A percentile compares a stretch with the other conserved stretches of the same genome.
These are phyloP conservation scores for Epichloe elymi DNA, from an alignment of 2,329 filamentous ascomycete genomes.

Conservation along the genomic window DNA sequence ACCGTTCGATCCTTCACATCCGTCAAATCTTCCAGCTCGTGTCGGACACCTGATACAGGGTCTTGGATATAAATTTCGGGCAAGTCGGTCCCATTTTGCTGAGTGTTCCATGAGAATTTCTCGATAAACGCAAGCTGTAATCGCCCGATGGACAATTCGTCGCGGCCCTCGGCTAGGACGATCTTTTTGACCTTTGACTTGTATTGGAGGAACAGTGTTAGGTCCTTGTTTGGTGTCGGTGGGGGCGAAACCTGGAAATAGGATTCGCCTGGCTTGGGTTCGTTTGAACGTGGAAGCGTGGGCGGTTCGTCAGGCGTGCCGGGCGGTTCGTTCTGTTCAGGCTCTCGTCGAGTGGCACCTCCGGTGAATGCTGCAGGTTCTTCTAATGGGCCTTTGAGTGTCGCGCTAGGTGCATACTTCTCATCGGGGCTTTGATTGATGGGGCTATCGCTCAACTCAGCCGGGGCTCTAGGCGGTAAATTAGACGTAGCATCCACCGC, in stretches of 20 bases:
- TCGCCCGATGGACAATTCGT: constrained; percentile 73
- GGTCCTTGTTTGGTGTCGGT: constrained; percentile 57
- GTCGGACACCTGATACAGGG: constrained; percentile 85
- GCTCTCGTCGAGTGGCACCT: constrained; percentile 7
- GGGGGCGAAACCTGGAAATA: constrained; percentile 53
- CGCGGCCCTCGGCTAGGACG: constrained; percentile 69
- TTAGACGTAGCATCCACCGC: constrained; percentile 40
- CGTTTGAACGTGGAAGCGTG: constrained; percentile 18
- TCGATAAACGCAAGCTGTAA: constrained; percentile 95
- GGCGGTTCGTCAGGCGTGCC: constrained; percentile 11
- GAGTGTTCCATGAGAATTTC: constrained; percentile 98
- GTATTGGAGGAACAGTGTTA: constrained; percentile 91
- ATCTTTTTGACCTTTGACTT: constrained; percentile 97
- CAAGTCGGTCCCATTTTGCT: constrained; percentile 80
- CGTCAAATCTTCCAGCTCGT: constrained; percentile 83
- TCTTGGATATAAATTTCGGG: constrained; percentile 98
- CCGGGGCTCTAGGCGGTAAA: constrained; percentile 12
- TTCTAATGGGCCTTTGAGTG: constrained; percentile 42
- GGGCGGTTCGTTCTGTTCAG: constrained; percentile 9
- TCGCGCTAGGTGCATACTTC: constrained; percentile 44
- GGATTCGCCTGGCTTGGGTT: constrained; percentile 31
- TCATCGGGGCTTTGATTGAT: constrained; percentile 51
- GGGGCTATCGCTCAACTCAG: constrained; percentile 9
- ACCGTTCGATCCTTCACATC: constrained; percentile 94
- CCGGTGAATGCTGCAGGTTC: constrained; percentile 26